A percentile compares a stretch with the other conserved stretches of the same genome.
Evolutionary conservation across 1,284 basidiomycete species (phyloP).

Genomic region (Heliocybe sulcata): DNA sequence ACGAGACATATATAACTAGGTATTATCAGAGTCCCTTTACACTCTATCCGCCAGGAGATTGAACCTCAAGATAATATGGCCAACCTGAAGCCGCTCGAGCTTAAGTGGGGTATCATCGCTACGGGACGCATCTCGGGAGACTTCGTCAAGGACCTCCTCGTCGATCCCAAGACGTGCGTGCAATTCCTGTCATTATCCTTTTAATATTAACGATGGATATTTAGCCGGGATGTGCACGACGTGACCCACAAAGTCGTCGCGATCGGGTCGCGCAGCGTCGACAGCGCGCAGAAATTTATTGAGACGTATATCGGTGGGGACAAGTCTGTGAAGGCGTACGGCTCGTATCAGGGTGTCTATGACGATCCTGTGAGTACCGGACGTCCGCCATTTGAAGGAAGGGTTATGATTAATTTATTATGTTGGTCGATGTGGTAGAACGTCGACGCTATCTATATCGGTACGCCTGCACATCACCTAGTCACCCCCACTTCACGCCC

Average conservation of each 20-base stretch:
- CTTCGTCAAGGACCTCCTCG: constrained; percentile 40
- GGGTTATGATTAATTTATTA: too few relatives aligned
- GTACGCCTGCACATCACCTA: constrained; percentile 28
- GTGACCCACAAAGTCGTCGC: constrained; percentile 73
- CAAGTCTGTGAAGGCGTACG: constrained; percentile 59
- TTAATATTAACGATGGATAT: constrained; percentile 7
- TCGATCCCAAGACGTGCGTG: constrained; percentile 43
- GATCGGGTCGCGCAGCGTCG: constrained; percentile 70
- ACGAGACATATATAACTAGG: too few relatives aligned
- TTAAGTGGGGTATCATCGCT: constrained; percentile 53
- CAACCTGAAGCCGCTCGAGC: constrained; percentile 23
- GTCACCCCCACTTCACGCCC: too few relatives aligned
- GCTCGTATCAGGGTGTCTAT: constrained; percentile 74
- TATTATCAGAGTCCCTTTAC: too few relatives aligned
- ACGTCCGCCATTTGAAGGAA: neutral
- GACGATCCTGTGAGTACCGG: constrained; percentile 31
- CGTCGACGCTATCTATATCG: constrained; percentile 79
- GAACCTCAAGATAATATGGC: constrained; percentile 10
- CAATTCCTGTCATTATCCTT: neutral
- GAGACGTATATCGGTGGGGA: constrained; percentile 40
- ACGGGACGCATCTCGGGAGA: constrained; percentile 38
- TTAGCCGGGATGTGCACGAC: constrained; percentile 66
- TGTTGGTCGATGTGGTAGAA: constrained; percentile 34
- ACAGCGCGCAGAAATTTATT: constrained; percentile 72
- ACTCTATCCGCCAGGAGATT: too few relatives aligned